Evolutionary conservation across 179 eudicot species (phyloP), one percentile per base, ranked within the genome.

Genomic region (Patellifolia procumbens): DNA sequence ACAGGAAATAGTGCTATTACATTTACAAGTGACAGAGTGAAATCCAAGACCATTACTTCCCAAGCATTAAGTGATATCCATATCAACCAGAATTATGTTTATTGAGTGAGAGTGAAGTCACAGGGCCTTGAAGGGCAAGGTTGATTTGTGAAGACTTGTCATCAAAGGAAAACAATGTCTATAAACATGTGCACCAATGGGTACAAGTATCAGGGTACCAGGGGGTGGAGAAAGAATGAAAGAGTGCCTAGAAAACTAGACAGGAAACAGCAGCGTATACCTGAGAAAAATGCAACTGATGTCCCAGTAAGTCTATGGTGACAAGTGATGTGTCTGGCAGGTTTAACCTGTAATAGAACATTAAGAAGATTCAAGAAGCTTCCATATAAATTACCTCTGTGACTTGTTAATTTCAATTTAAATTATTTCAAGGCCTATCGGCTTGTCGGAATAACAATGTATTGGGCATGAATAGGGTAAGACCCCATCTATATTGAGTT

Each of bases 211-310:
- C 39, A 16, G 13, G 22, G 29, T 17, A 31, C 46, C 22, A 31
- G 17, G 8, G 12, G 31, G 51, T 35, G 17, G 34, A 17, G 56
- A 15, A 32, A 68, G 60, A 32, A 43, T 65, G 56, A 15, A 32
- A 68, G 60, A 32, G 60, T 65, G 76, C 35, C 43, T 49, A 8
- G 3, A 7, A 70, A 49, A 29, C 19, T 42, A 39, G 49, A 53
- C 43, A 56, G 71, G 34, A 63, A 49, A 5, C 10, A 53, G 67
- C 13, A 64, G 34, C 2, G 80, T 83, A n/a, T n/a, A 93, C 98
- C 97, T 93, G 98, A 48, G 92, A 79, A 87, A 93, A 93, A 32
- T 91, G 92, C 67, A 93, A 85, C 73, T 91, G 89, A 86, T 91
- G 87, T 51, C 95, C 93, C 29, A 93, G 71, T 76, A 89, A 84